Evolutionary conservation across 2,329 filamentous ascomycete genomes (phyloP).

Genomic region (Dendryphion nanum): DNA sequence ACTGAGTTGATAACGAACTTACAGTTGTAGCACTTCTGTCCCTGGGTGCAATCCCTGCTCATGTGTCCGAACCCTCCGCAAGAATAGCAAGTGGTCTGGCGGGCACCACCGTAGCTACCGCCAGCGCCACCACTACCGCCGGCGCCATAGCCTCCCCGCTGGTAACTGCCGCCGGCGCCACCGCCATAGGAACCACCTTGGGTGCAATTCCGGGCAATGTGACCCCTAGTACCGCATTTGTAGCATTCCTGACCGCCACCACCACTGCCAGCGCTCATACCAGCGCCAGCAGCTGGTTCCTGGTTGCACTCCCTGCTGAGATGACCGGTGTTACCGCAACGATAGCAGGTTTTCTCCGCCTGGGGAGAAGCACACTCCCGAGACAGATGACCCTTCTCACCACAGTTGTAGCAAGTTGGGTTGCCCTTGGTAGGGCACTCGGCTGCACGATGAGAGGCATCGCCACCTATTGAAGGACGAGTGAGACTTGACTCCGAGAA

Average conservation of each 20-base stretch:
- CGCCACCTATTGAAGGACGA: slow-evolving; percentile 43
- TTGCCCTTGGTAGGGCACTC: slow-evolving; percentile 53
- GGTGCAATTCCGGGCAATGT: slow-evolving; percentile 91
- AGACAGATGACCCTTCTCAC: slow-evolving; percentile 54
- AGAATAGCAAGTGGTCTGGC: slow-evolving; percentile 79
- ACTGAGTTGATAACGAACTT: slow-evolving; percentile 28
- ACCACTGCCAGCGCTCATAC: slow-evolving; percentile 42
- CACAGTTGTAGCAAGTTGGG: slow-evolving; percentile 50
- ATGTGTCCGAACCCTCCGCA: slow-evolving; percentile 97
- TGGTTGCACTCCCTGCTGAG: slow-evolving; percentile 80
- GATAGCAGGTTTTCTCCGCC: slow-evolving; percentile 76
- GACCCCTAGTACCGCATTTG: slow-evolving; percentile 95
- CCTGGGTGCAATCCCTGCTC: slow-evolving; percentile 97
- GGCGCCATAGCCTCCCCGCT: slow-evolving; percentile 47
- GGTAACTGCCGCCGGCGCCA: slow-evolving; percentile 45
- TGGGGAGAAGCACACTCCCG: slow-evolving; percentile 87
- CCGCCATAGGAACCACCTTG: slow-evolving; percentile 56
- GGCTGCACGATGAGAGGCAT: slow-evolving; percentile 49
- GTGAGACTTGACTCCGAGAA: too few species aligned
- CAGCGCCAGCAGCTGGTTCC: slow-evolving; percentile 50
- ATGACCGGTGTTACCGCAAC: slow-evolving; percentile 81
- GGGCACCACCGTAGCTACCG: slow-evolving; percentile 45
- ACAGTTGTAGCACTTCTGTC: slow-evolving; percentile 99
- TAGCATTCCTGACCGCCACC: slow-evolving; percentile 70
- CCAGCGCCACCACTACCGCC: slow-evolving; percentile 45